Percentiles rank a stretch among this genome's conserved stretches.
Evolutionary conservation across 768 basidiomycete genomes (phyloP).

Genomic region (Macrolepiota fuliginosa): DNA sequence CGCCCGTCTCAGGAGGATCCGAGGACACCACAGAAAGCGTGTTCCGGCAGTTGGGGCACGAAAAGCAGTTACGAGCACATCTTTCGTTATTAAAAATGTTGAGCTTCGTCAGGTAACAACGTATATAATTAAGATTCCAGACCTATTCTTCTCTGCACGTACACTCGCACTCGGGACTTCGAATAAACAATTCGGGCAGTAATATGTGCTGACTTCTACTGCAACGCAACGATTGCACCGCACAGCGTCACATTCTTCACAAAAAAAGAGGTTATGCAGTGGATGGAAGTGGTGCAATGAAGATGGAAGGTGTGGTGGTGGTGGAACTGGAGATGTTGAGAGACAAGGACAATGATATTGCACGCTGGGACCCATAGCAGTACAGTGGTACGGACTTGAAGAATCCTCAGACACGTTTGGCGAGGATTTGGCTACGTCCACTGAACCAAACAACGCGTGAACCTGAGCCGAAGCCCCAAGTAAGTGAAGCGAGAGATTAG

Average conservation of each 20-base stretch:
- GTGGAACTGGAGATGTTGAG: conserved; percentile 55
- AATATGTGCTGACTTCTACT: conserved; percentile 94
- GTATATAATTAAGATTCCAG: conserved; percentile 12
- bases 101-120: not conserved
- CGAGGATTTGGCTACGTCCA: not conserved
- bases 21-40: conserved; percentile 90
- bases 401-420: not conserved
- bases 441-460: not conserved
- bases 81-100: conserved; percentile 38
- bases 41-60: conserved; percentile 91
- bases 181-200: conserved; percentile 97
- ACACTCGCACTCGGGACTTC: conserved; percentile 98
- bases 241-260: conserved; percentile 97
- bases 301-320: conserved; percentile 73
- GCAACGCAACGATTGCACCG: conserved; percentile 91
- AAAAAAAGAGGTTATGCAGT: conserved; percentile 88
- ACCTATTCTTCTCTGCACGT: conserved; percentile 97
- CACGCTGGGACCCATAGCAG: conserved; percentile 34
- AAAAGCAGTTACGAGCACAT: conserved; percentile 97
- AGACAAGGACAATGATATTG: conserved; percentile 77
- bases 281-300: conserved; percentile 82
- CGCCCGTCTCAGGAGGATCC: conserved; percentile 68
- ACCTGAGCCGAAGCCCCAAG: too few relatives aligned
- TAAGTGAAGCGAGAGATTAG: too few relatives aligned
- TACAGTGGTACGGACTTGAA: not conserved